Conservation (phyloP, 2,329 filamentous ascomycete genomes). For the Cladosporium sp. region DNA sequence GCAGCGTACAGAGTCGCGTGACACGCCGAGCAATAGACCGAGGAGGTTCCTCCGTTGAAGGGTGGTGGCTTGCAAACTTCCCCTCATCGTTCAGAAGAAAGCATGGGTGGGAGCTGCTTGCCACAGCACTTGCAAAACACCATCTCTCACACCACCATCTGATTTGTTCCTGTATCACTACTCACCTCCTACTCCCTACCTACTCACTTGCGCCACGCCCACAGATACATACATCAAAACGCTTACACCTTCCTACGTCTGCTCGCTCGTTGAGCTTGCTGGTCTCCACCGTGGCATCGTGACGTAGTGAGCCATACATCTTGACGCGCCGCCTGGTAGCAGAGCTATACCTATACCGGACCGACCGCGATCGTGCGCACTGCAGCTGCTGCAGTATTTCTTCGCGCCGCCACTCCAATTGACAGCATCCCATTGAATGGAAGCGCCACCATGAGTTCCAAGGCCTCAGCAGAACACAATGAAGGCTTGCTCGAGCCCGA, state of each 20-base stretch:
- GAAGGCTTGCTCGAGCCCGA: slow-evolving; percentile 15
- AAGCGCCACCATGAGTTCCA: slow-evolving; percentile 8
- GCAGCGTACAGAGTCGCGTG: slow-evolving; percentile 2
- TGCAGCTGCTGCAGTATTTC: not conserved
- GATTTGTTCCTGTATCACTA: not conserved
- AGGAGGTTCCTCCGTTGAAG: not conserved
- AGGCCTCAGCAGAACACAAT: slow-evolving; percentile 15
- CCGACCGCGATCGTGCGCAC: not conserved
- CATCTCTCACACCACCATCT: not conserved
- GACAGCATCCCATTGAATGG: not conserved
- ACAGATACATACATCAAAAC: not conserved
- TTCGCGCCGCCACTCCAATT: not conserved
- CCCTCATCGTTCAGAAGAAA: not conserved
- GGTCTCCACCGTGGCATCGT: not conserved
- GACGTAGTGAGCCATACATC: slow-evolving; percentile 6
- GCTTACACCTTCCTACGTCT: not conserved
- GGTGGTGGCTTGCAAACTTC: slow-evolving; percentile 9
- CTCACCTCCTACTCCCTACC: not conserved
- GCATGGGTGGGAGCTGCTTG: not conserved
- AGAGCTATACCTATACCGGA: slow-evolving; percentile 2
- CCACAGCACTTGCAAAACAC: not conserved
- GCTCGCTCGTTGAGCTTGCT: not conserved
- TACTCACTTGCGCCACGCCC: not conserved
- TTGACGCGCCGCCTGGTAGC: slow-evolving; percentile 1
- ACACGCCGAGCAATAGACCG: slow-evolving; percentile 10